Evolutionary conservation across 495 filamentous ascomycete species (phyloP).

Genomic region (Lindgomyces ingoldianus): DNA sequence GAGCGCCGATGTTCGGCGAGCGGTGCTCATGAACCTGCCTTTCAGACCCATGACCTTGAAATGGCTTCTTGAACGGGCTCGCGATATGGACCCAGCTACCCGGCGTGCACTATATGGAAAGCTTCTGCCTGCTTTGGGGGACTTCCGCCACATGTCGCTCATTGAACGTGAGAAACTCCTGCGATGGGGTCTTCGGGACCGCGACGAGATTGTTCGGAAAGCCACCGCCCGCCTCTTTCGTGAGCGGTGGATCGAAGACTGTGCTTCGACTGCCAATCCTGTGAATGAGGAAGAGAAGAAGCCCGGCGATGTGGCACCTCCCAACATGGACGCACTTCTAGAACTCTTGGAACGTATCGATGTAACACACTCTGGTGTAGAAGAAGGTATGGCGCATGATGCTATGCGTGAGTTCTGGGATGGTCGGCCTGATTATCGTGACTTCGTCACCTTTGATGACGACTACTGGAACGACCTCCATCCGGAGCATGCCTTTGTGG

Average conservation of each 20-base stretch:
- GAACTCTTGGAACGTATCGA: slow-evolving; percentile 95
- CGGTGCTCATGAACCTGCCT: slow-evolving; percentile 83
- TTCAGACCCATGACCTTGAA: slow-evolving; percentile 80
- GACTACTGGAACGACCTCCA: slow-evolving; percentile 83
- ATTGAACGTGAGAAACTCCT: slow-evolving; percentile 94
- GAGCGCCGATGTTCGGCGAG: slow-evolving; percentile 86
- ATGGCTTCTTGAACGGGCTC: slow-evolving; percentile 85
- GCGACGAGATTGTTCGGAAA: slow-evolving; percentile 92
- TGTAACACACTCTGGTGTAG: slow-evolving; percentile 82
- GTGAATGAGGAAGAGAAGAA: slow-evolving; percentile 46
- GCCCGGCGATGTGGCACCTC: slow-evolving; percentile 51
- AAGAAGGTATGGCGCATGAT: slow-evolving; percentile 84
- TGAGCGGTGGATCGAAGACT: slow-evolving; percentile 95
- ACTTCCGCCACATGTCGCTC: slow-evolving; percentile 94
- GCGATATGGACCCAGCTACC: slow-evolving; percentile 82
- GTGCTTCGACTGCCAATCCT: slow-evolving; percentile 63
- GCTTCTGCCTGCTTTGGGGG: slow-evolving; percentile 83
- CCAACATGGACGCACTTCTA: slow-evolving; percentile 72
- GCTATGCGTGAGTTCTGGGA: slow-evolving; percentile 97
- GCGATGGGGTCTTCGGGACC: slow-evolving; percentile 90
- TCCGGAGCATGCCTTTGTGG: slow-evolving; percentile 83
- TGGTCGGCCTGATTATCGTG: slow-evolving; percentile 85
- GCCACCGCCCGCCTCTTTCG: slow-evolving; percentile 87
- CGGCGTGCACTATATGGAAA: slow-evolving; percentile 84
- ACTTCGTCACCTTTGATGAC: slow-evolving; percentile 77